phyloP scores from a whole-genome alignment of 2,329 filamentous ascomycete species.

The Penicillium sp. region DNA sequence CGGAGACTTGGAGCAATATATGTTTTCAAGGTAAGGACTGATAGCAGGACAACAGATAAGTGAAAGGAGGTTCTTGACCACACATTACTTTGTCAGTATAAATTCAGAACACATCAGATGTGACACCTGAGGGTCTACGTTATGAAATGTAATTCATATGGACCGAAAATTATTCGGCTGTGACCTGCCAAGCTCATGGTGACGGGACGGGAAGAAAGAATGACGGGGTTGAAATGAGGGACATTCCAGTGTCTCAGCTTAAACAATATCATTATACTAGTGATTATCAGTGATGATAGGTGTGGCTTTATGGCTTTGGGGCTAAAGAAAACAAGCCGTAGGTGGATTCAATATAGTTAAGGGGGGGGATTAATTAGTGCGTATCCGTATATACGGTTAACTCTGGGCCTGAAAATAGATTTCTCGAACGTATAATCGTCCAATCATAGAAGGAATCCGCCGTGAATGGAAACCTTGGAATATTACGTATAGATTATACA shows the following conservation, averaged over 20 bases:
- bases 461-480: slow-evolving; percentile 47
- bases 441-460: slow-evolving; percentile 45
- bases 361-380: not conserved
- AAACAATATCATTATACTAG: not conserved
- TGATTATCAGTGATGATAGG: not conserved
- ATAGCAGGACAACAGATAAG: too few species aligned
- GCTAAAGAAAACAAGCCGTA: not conserved
- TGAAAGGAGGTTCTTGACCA: too few species aligned
- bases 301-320: not conserved
- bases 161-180: not conserved
- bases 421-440: not conserved
- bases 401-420: not conserved
- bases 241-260: not conserved
- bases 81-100: too few species aligned
- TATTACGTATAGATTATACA: not conserved
- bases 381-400: not conserved
- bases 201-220: not conserved
- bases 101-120: too few species aligned
- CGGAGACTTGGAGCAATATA: too few species aligned
- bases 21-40: too few species aligned
- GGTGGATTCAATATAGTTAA: not conserved
- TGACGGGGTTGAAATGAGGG: not conserved
- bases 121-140: too few species aligned
- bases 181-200: not conserved
- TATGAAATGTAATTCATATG: not conserved